Base-by-base conservation (phyloP, 805 yeast species). In the Starmerella lactis-condensi region DNA sequence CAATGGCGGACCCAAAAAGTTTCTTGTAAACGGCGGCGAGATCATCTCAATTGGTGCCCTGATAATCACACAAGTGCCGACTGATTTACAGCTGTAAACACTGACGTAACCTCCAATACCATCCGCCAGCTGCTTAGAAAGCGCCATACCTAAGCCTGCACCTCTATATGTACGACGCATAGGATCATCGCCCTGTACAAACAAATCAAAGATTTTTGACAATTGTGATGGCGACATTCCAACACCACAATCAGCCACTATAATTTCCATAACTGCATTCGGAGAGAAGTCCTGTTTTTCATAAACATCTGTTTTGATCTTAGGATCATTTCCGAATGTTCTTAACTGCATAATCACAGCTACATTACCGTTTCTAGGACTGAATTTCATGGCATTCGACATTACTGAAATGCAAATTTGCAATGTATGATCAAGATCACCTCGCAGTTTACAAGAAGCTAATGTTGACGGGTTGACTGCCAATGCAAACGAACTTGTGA, bases 121-220 rank as follows among this genome's bases (percentile, higher is more conserved):
- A 14, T 65, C 68, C 0, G 93, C 92, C 38, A 89, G 65, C 54
- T 85, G 95, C 38, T 82, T 64, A 53, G 94, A 85, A 47, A 85
- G 82, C 1, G 75, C 65, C 35, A 85, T 64, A 0, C 98, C 98
- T 24, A 85, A 61, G 4, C 98, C 98, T 0, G 96, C 85, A 40
- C 98, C 98, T 36, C 94, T 93, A 47, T 78, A 75, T 31, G 82
- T 78, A 51, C 93, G 64, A 2, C 93, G 74, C 24, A 85, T 61
- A 0, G 95, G 82, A 51, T 82, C 93, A 47, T 89, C 96, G 31
- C 96, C 98, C 55, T 85, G 98, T 12, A 82, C 82, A 57, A 85
- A 85, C 2, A 96, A 93, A 48, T 89, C 95, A 53, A 85, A 85
- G 1, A 85, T 85, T 34, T 75, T 70, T 27, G 75, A 74, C 45